phyloP scores from a whole-genome alignment of 768 basidiomycete species.

The Russula dissimulans region DNA sequence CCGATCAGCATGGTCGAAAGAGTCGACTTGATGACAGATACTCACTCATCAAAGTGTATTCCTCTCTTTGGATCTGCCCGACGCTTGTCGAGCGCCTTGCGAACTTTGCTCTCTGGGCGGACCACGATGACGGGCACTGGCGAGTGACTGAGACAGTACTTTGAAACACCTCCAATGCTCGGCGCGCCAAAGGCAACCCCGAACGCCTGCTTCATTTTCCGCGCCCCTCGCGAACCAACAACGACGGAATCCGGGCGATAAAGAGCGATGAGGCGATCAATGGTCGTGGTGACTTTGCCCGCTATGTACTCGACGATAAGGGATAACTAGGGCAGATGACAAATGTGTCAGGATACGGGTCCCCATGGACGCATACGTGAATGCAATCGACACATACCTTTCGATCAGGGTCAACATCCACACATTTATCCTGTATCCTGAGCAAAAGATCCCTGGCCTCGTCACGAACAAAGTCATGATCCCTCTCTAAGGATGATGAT shows the following conservation, averaged over 20 bases:
- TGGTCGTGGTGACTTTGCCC: conserved; percentile 78
- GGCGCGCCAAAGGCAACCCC: conserved; percentile 42
- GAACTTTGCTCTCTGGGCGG: conserved; percentile 77
- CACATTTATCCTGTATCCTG: conserved; percentile 69
- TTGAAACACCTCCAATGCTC: conserved; percentile 55
- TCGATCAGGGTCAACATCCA: conserved; percentile 66
- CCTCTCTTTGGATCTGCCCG: conserved; percentile 84
- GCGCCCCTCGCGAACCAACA: conserved; percentile 79
- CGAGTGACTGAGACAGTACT: conserved; percentile 79
- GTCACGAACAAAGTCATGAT: conserved; percentile 67
- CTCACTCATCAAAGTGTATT: conserved; percentile 65
- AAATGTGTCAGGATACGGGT: neutral
- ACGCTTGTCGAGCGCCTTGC: conserved; percentile 77
- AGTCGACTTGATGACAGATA: neutral
- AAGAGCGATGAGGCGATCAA: conserved; percentile 86
- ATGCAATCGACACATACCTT: conserved; percentile 37
- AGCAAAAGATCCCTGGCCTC: conserved; percentile 81
- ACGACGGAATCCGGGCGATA: conserved; percentile 89
- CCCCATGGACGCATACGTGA: neutral
- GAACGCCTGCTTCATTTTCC: conserved; percentile 44
- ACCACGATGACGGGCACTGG: conserved; percentile 97
- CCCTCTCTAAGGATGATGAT: conserved; percentile 43
- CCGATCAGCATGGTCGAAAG: neutral
- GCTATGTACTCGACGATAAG: conserved; percentile 92
- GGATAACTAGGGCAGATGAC: conserved; percentile 47